Evolutionary conservation across 192 early-diverging fungal species (phyloP).

Genomic region (Coemansia nantahalensis): DNA sequence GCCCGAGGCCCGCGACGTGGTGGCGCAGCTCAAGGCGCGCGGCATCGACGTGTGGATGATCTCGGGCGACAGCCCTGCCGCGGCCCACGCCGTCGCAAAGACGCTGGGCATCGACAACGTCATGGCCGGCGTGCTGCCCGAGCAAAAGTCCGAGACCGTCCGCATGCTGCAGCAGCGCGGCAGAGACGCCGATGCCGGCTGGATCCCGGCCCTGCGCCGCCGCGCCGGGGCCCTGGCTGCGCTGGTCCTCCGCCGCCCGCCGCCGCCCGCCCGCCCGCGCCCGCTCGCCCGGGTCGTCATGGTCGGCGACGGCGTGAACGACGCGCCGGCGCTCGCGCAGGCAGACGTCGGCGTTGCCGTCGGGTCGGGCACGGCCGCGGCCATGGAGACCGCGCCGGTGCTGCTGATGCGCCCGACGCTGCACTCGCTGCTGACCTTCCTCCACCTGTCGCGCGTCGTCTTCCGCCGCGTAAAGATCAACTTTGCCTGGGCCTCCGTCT

Average conservation of each 20-base stretch:
- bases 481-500: conserved; percentile 86
- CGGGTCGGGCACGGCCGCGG: conserved; percentile 85
- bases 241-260: no score
- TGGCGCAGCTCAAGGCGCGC: conserved; percentile 66
- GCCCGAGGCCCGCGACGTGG: conserved; percentile 72
- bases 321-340: conserved; percentile 86
- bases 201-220: neutral
- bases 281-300: conserved; percentile 70
- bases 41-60: conserved; percentile 86
- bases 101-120: conserved; percentile 82
- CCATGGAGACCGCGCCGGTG: conserved; percentile 85
- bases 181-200: neutral
- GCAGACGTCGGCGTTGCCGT: conserved; percentile 90
- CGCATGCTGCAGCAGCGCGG: conserved; percentile 61
- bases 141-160: conserved; percentile 81
- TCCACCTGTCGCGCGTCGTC: conserved; percentile 72
- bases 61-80: conserved; percentile 85
- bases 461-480: conserved; percentile 81
- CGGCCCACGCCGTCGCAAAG: conserved; percentile 76
- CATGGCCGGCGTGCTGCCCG: conserved; percentile 88
- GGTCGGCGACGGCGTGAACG: conserved; percentile 97
- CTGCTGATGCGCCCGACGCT: conserved; percentile 79
- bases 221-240: neutral
- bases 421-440: conserved; percentile 71
- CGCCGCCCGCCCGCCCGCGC: neutral